Evolutionary conservation across 2,329 filamentous ascomycete species (phyloP).

Genomic region (Knufia petricola): DNA sequence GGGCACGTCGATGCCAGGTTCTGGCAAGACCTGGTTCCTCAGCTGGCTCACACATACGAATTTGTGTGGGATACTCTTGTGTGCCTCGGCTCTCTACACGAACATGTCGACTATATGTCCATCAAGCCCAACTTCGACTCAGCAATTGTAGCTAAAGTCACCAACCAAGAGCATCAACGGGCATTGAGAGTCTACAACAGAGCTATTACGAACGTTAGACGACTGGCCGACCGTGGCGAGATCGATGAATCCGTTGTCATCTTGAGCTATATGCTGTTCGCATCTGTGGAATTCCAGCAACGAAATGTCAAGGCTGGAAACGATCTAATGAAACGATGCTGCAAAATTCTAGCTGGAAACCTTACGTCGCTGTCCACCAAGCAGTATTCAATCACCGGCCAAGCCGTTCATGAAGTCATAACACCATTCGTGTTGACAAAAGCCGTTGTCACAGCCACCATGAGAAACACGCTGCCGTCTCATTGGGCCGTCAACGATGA

Average conservation of each 20-base stretch:
- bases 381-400: background rate
- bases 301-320: slow-evolving; percentile 12
- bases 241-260: slow-evolving; percentile 13
- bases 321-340: slow-evolving; percentile 10
- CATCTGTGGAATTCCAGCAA: slow-evolving; percentile 18
- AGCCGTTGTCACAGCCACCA: slow-evolving; percentile 11
- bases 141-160: background rate
- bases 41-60: slow-evolving; percentile 11
- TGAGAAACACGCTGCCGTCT: slow-evolving; percentile 9
- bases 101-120: slow-evolving; percentile 13
- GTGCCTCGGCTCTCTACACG: slow-evolving; percentile 12
- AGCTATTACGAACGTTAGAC: slow-evolving; percentile 13
- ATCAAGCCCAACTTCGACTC: slow-evolving; percentile 5
- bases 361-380: slow-evolving; percentile 1
- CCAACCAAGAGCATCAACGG: slow-evolving; percentile 12
- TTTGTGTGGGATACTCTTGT: slow-evolving; percentile 18
- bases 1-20: slow-evolving; percentile 14
- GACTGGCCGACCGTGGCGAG: slow-evolving; percentile 8
- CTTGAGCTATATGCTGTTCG: slow-evolving; percentile 17
- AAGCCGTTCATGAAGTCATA: slow-evolving; percentile 13
- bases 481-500: slow-evolving; percentile 1
- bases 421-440: slow-evolving; percentile 14
- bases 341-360: slow-evolving; percentile 9
- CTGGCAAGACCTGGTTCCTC: slow-evolving; percentile 15
- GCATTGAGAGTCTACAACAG: slow-evolving; percentile 15